phyloP scores from a whole-genome alignment of 768 basidiomycete species.

The Paxillus involutus region DNA sequence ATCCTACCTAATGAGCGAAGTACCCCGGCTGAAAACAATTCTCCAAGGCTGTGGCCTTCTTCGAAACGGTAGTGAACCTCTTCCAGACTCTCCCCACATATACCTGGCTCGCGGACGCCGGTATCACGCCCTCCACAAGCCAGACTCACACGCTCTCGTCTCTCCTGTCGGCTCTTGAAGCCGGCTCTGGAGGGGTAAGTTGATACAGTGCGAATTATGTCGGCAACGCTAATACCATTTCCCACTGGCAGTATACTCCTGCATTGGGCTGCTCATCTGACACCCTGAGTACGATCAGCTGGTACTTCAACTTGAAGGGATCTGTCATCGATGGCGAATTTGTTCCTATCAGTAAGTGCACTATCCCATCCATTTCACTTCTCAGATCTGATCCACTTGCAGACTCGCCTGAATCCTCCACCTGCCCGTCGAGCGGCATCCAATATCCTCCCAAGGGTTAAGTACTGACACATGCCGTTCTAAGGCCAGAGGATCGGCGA shows the following conservation, averaged over 20 bases:
- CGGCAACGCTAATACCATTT: neutral
- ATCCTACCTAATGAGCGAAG: neutral
- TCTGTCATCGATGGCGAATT: slow-evolving; percentile 68
- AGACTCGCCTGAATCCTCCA: slow-evolving; percentile 52
- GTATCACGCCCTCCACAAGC: slow-evolving; percentile 66
- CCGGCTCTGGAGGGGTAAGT: slow-evolving; percentile 49
- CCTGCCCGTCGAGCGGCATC: slow-evolving; percentile 58
- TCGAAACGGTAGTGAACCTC: slow-evolving; percentile 53
- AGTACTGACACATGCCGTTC: neutral
- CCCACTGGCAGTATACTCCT: slow-evolving; percentile 43
- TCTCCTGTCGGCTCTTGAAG: slow-evolving; percentile 53
- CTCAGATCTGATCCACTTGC: slow-evolving; percentile 1
- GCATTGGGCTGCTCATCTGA: slow-evolving; percentile 42
- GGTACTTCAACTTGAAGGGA: slow-evolving; percentile 66
- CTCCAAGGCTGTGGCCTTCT: slow-evolving; percentile 64
- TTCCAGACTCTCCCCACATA: slow-evolving; percentile 75
- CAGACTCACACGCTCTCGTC: slow-evolving; percentile 57
- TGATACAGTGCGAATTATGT: neutral
- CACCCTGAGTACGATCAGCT: slow-evolving; percentile 47
- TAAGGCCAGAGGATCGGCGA: neutral
- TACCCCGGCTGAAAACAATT: neutral
- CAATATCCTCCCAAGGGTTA: slow-evolving; percentile 55
- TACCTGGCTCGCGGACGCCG: slow-evolving; percentile 65
- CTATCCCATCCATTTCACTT: neutral
- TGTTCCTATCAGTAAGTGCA: slow-evolving; percentile 51